Evolutionary conservation across 129 eudicot genomes (phyloP).

Genomic region (Chrysanthemum makinoi): DNA sequence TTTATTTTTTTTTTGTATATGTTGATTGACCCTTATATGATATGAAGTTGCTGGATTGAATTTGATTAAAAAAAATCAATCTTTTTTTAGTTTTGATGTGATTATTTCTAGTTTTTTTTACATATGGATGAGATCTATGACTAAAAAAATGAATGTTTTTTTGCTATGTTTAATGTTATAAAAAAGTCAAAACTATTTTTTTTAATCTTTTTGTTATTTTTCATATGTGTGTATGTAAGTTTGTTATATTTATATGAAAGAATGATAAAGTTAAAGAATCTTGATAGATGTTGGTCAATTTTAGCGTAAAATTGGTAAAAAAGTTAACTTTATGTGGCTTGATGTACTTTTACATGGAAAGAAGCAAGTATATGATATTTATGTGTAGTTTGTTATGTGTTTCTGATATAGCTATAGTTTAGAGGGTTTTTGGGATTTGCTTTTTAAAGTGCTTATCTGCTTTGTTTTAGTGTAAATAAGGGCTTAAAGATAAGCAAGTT

Average conservation of each 20-base stretch:
- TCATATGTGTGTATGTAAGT: not conserved
- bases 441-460: too few species aligned
- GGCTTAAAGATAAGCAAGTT: too few species aligned
- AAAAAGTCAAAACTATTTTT: too few species aligned
- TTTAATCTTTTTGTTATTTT: slow-evolving; percentile 15
- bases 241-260: too few species aligned
- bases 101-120: not conserved
- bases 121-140: slow-evolving; percentile 28
- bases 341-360: not conserved
- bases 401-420: not conserved
- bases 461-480: too few species aligned
- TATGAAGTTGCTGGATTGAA: slow-evolving; percentile 9
- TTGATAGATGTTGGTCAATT: not conserved
- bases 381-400: not conserved
- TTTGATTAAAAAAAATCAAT: not conserved
- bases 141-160: slow-evolving; percentile 10
- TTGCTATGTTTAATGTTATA: not conserved
- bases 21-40: not conserved
- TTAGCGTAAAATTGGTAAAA: not conserved
- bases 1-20: not conserved
- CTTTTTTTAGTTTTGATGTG: slow-evolving; percentile 1
- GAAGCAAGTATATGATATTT: not conserved
- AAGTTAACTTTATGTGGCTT: not conserved
- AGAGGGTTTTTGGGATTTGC: not conserved
- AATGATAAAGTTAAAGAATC: slow-evolving; percentile 5